Evolutionary conservation across 306 rosid species (phyloP), one percentile per base, ranked within the genome.

Genomic region (Glycine tomentella): DNA sequence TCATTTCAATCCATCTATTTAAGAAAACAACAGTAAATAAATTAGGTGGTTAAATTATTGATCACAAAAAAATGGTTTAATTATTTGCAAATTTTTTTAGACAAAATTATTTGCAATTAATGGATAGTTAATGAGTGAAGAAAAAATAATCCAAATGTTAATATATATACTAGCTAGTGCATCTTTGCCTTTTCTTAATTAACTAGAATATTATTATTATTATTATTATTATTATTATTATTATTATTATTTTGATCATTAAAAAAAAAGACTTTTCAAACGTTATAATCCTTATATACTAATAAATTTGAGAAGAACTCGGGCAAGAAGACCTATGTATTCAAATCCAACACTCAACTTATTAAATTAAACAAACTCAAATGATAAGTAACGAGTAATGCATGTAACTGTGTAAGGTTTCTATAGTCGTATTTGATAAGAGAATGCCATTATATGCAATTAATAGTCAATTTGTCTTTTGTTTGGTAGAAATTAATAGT

Each of bases 381-480:
- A 42, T 74, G 69, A 74, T 75, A 75, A 25, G 80, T 14, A 45
- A 65, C 36, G 71, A 65, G 44, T 50, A 44, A 57, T 9, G 31
- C 31, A 25, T 25, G 67, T 44, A 17, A 59, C 14, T 63, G 69
- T 14, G 69, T 45, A 75, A 25, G 58, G 56, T 12, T 17, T 57
- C 8, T 16, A 40, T 38, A 38, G 79, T 75, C 69, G 15, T 40
- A 44, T 31, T 44, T 75, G 79, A 75, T 58, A 75, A 75, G 57
- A 20, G 44, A 20, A 58, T 2, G 79, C 45, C 72, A 66, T 42
- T 66, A n/a, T 66, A n/a, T 66, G 33, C 51, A 8, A 65, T 65
- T 40, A 36, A 65, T 40, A 4, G 71, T 59, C 44, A 63, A 34
- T 13, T 63, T 63, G 69, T 63, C 11, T 34, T 63, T 13, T 13